Conservation (phyloP, 371 early-diverging fungal genomes). For the Apophysomyces elegans region DNA sequence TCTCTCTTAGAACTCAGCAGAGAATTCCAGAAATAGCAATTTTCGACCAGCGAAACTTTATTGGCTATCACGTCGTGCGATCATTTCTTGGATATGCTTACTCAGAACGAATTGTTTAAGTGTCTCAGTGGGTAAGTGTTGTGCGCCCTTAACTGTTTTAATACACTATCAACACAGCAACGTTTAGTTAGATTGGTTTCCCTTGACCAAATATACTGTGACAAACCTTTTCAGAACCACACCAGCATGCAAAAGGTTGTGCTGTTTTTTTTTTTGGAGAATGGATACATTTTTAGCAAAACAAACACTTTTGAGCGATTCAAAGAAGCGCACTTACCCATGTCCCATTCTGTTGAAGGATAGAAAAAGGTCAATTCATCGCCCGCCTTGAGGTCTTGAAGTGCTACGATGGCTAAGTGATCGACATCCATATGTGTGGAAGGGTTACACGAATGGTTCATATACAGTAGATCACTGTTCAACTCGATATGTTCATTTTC, state of each 20-base stretch:
- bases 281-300: too few relatives aligned
- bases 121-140: constrained; percentile 48
- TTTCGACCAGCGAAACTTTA: constrained; percentile 7
- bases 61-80: constrained; percentile 40
- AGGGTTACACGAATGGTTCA: constrained; percentile 66
- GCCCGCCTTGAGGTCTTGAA: constrained; percentile 60
- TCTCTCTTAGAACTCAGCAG: too few relatives aligned
- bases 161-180: constrained; percentile 50
- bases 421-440: constrained; percentile 64
- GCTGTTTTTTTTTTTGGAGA: constrained; percentile 16
- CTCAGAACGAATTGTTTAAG: constrained; percentile 53
- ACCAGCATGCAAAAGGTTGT: constrained; percentile 87
- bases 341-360: constrained; percentile 86
- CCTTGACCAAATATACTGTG: too few relatives aligned
- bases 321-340: constrained; percentile 49
- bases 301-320: too few relatives aligned
- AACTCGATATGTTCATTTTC: constrained; percentile 70
- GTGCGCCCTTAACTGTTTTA: constrained; percentile 65
- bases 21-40: too few relatives aligned
- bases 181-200: too few relatives aligned
- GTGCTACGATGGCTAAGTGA: constrained; percentile 55
- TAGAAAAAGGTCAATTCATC: constrained; percentile 84
- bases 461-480: constrained; percentile 62
- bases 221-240: constrained; percentile 58
- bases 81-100: constrained; percentile 60